A percentile compares a stretch with the other conserved stretches of the same genome.
phyloP scores from a whole-genome alignment of 257 asterid species.

The Penstemon eatonii region DNA sequence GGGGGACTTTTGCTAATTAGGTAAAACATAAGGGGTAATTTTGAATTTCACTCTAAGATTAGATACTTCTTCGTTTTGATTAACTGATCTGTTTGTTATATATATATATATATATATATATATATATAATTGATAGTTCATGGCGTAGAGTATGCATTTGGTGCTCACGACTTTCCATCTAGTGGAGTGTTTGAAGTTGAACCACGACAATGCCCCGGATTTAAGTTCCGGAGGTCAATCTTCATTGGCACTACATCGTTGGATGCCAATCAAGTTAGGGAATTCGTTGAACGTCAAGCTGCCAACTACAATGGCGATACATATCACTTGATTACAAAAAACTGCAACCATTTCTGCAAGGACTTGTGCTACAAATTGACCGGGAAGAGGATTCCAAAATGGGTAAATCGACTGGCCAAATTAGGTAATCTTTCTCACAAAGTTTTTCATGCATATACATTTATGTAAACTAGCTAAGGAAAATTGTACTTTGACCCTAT shows the following conservation, averaged over 20 bases:
- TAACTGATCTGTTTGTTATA: background rate
- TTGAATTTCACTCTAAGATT: background rate
- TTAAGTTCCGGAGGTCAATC: conserved; percentile 70
- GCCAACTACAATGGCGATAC: conserved; percentile 72
- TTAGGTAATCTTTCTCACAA: conserved; percentile 47
- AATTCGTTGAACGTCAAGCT: conserved; percentile 71
- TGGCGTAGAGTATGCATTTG: conserved; percentile 80
- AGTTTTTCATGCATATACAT: background rate
- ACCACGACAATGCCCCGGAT: conserved; percentile 83
- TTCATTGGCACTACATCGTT: conserved; percentile 61
- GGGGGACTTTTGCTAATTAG: background rate
- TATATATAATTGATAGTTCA: conserved; percentile 49
- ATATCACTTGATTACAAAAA: conserved; percentile 77
- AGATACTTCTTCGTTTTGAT: conserved; percentile 5
- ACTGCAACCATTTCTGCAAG: conserved; percentile 82
- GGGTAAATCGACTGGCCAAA: conserved; percentile 85
- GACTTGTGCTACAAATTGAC: conserved; percentile 76
- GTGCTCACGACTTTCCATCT: conserved; percentile 76
- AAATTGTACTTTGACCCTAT: no score
- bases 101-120: no score
- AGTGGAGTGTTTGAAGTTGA: conserved; percentile 89
- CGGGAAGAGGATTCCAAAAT: conserved; percentile 67
- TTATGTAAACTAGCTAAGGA: background rate
- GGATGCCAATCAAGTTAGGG: conserved; percentile 62
- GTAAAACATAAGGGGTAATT: background rate